phyloP scores from a whole-genome alignment of 176 grass and related monocot species.

The Oryza australiensis region DNA sequence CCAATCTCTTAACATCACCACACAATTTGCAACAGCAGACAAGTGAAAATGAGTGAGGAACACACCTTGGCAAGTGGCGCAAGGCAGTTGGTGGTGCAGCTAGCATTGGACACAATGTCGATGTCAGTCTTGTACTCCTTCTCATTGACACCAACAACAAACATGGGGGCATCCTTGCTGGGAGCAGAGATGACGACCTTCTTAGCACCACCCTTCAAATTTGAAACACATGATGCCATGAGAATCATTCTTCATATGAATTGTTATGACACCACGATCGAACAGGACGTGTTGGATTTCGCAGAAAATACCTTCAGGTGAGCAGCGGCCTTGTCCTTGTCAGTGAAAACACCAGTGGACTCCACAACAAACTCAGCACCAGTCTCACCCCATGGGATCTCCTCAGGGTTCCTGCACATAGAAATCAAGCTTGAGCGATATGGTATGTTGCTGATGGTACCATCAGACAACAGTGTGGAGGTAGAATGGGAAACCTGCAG shows the following conservation, averaged over 20 bases:
- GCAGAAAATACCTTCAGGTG: constrained; percentile 56
- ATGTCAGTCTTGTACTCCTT: constrained; percentile 58
- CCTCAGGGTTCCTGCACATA: constrained; percentile 61
- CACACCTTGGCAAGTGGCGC: constrained; percentile 68
- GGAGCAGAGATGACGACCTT: constrained; percentile 72
- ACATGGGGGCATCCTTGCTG: constrained; percentile 76
- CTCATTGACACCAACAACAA: constrained; percentile 68
- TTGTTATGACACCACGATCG: neutral
- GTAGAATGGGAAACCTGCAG: constrained; percentile 22
- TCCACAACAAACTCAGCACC: constrained; percentile 62
- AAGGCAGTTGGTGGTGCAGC: constrained; percentile 73
- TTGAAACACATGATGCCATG: neutral
- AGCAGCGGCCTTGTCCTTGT: constrained; percentile 71
- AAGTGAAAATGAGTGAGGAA: neutral
- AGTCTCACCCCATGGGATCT: constrained; percentile 68
- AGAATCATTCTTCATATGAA: neutral
- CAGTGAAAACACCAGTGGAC: constrained; percentile 70
- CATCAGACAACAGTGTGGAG: neutral
- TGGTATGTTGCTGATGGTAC: neutral
- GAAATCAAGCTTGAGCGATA: neutral
- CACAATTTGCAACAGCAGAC: neutral
- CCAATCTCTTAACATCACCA: neutral
- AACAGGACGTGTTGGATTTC: neutral
- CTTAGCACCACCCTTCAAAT: constrained; percentile 66
- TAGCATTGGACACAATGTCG: constrained; percentile 63